A percentile compares a stretch with the other conserved stretches of the same genome.
These are phyloP conservation scores for Gossypium gossypioides DNA, from an alignment of 441 rosid species.

Conservation along the genomic window DNA sequence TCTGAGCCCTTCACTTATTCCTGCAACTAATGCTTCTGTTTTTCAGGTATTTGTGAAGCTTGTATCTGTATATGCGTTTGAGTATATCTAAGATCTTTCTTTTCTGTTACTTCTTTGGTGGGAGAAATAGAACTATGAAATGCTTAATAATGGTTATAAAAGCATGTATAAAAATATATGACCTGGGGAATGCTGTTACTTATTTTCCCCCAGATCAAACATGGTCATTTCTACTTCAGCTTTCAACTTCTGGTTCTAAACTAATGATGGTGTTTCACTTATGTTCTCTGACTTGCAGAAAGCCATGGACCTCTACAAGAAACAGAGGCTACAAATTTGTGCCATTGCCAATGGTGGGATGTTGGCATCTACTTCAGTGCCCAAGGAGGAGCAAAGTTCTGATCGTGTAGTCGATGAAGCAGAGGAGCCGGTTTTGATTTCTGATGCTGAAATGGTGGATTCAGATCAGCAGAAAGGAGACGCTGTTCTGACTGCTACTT, in stretches of 20 bases:
- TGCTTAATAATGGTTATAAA: too few relatives aligned
- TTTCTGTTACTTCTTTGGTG: background rate
- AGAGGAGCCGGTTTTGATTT: conserved; percentile 16
- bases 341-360: conserved; percentile 24
- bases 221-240: background rate
- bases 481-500: conserved; percentile 14
- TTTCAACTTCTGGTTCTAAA: background rate
- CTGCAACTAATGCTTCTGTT: conserved; percentile 43
- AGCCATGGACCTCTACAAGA: conserved; percentile 79
- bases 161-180: too few relatives aligned
- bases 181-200: too few relatives aligned
- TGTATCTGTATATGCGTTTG: background rate
- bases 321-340: conserved; percentile 40
- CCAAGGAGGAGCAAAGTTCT: conserved; percentile 24
- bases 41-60: conserved; percentile 49
- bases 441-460: conserved; percentile 24
- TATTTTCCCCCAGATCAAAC: background rate
- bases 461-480: conserved; percentile 25
- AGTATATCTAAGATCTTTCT: background rate
- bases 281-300: conserved; percentile 38
- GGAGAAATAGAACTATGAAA: too few relatives aligned
- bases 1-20: conserved; percentile 39
- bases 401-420: conserved; percentile 14
- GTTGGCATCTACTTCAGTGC: conserved; percentile 18
- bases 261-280: background rate